phyloP scores from a whole-genome alignment of 495 filamentous ascomycete genomes.

The Amniculicola lignicola region DNA sequence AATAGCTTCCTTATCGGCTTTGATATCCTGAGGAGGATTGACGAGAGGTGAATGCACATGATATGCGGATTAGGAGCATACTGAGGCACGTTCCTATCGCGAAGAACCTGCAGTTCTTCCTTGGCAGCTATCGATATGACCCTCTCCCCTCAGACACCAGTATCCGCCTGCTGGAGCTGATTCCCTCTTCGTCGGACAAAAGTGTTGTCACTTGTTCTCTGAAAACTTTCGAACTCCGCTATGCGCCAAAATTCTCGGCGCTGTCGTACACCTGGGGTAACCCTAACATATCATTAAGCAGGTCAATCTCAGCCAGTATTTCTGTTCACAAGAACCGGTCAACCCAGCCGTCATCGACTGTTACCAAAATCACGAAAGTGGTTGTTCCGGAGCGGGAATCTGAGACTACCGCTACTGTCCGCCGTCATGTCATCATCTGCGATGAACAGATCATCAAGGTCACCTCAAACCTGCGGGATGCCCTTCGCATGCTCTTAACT shows the following conservation, averaged over 20 bases:
- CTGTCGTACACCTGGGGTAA: slow-evolving; percentile 25
- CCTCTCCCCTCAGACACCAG: slow-evolving; percentile 20
- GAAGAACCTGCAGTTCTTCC: slow-evolving; percentile 18
- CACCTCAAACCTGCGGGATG: slow-evolving; percentile 25
- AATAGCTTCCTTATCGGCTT: no score
- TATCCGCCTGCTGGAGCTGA: slow-evolving; percentile 22
- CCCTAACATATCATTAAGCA: slow-evolving; percentile 3
- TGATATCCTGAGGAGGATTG: no score
- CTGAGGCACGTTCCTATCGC: slow-evolving; percentile 4
- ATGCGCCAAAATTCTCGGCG: slow-evolving; percentile 19
- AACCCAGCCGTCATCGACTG: no score
- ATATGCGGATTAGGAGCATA: slow-evolving; percentile 15
- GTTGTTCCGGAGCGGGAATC: no score
- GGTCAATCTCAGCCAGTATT: no score
- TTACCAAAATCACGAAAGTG: no score
- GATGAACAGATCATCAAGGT: slow-evolving; percentile 22
- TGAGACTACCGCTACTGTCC: not conserved
- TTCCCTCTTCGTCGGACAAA: slow-evolving; percentile 10
- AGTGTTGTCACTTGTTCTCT: slow-evolving; percentile 15
- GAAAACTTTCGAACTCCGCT: slow-evolving; percentile 15
- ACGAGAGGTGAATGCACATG: no score
- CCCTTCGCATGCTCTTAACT: slow-evolving; percentile 20
- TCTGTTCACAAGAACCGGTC: no score
- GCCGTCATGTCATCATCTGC: slow-evolving; percentile 22
- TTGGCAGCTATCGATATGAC: slow-evolving; percentile 18